Conservation (phyloP, 129 eudicot species). For the Arctium lappa region DNA sequence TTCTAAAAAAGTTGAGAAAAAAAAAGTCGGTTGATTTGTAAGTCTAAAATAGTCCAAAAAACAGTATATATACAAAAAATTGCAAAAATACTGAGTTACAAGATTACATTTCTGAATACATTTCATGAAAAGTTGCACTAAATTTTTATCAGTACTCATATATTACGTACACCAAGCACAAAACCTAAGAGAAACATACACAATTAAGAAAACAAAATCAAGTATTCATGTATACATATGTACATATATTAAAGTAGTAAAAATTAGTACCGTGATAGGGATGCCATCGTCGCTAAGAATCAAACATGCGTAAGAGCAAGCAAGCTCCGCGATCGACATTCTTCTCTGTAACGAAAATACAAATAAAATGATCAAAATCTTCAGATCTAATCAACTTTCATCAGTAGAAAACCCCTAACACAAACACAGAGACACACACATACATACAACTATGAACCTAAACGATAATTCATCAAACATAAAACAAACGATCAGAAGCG, state of each 20-base stretch:
- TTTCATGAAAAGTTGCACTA: background rate
- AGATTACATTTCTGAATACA: background rate
- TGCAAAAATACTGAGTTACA: background rate
- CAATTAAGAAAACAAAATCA: background rate
- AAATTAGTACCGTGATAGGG: constrained; percentile 12
- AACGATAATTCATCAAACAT: background rate
- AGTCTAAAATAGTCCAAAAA: background rate
- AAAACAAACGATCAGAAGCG: background rate
- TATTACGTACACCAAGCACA: background rate
- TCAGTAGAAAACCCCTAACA: background rate
- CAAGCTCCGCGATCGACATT: constrained; percentile 27
- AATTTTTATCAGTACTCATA: background rate
- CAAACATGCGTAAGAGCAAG: constrained; percentile 29
- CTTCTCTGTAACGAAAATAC: constrained; percentile 6
- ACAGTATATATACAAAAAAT: background rate
- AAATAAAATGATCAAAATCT: background rate
- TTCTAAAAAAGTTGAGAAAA: background rate
- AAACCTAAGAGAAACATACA: background rate
- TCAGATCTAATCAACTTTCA: background rate
- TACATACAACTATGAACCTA: background rate
- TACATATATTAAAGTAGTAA: background rate
- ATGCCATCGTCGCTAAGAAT: constrained; percentile 30
- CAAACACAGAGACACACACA: background rate
- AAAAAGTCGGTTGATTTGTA: too few species aligned
- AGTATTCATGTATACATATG: background rate